Percentiles rank a stretch among this genome's conserved stretches.
phyloP scores from a whole-genome alignment of 768 basidiomycete genomes.

The Leccinum pellstonianum region DNA sequence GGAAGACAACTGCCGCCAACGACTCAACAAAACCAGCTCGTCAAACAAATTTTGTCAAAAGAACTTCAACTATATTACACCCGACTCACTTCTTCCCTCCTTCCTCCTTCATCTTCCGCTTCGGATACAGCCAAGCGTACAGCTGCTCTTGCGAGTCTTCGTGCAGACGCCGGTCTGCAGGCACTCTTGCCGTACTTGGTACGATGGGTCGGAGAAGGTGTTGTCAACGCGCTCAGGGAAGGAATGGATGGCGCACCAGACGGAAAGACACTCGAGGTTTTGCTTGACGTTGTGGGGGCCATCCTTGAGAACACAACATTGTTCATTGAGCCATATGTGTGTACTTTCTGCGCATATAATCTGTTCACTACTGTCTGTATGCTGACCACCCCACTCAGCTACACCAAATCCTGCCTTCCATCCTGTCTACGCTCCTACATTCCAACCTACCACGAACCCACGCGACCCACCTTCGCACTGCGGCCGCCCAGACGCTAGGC shows the following conservation, averaged over 20 bases:
- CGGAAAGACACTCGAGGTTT: slow-evolving; percentile 71
- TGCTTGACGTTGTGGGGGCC: slow-evolving; percentile 82
- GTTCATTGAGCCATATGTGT: slow-evolving; percentile 94
- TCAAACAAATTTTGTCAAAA: slow-evolving; percentile 89
- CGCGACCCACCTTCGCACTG: slow-evolving; percentile 71
- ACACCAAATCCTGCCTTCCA: slow-evolving; percentile 92
- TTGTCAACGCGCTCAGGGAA: slow-evolving; percentile 57
- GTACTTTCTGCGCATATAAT: slow-evolving; percentile 25
- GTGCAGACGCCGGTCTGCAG: slow-evolving; percentile 88
- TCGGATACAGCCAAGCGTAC: slow-evolving; percentile 69
- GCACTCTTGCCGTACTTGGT: slow-evolving; percentile 92
- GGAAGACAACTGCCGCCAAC: slow-evolving; percentile 26
- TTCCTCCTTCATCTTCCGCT: slow-evolving; percentile 49
- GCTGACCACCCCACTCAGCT: slow-evolving; percentile 49
- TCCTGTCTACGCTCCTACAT: slow-evolving; percentile 89
- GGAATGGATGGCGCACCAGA: slow-evolving; percentile 57
- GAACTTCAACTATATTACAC: slow-evolving; percentile 96
- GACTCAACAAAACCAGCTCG: slow-evolving; percentile 65
- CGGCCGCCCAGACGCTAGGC: slow-evolving; percentile 82
- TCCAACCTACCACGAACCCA: slow-evolving; percentile 75
- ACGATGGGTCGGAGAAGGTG: slow-evolving; percentile 91
- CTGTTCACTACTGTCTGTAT: background rate
- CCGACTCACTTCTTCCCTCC: slow-evolving; percentile 79
- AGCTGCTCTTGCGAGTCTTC: slow-evolving; percentile 87
- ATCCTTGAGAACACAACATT: slow-evolving; percentile 83